Percentiles rank a stretch among this genome's conserved stretches.
Evolutionary conservation across 805 yeast species (phyloP).

Genomic region (Sugiyamaella lignohabitans): DNA sequence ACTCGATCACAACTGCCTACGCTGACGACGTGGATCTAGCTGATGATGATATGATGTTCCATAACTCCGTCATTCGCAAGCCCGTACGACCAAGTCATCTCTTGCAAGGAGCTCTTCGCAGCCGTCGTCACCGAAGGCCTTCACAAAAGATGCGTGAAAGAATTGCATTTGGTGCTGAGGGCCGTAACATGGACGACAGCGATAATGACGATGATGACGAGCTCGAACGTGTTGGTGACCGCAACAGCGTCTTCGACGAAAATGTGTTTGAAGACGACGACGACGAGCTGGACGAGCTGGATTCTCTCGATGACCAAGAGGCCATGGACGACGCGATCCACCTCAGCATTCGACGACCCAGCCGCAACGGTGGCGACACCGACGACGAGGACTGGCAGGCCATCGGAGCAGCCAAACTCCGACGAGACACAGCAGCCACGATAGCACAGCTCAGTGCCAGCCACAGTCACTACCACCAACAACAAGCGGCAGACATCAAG

Average conservation of each 20-base stretch:
- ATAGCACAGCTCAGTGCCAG: too few relatives aligned
- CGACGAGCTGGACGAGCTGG: constrained; percentile 6
- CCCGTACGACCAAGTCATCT: background rate
- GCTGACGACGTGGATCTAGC: constrained; percentile 30
- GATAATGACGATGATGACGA: constrained; percentile 30
- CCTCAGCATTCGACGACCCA: constrained; percentile 3
- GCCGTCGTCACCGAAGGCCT: constrained; percentile 3
- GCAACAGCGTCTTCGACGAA: constrained; percentile 25
- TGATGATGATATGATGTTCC: constrained; percentile 30
- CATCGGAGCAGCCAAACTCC: constrained; percentile 70
- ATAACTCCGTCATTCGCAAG: constrained; percentile 17
- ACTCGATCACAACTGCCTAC: constrained; percentile 16
- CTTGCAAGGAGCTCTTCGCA: background rate
- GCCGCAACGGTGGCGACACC: constrained; percentile 51
- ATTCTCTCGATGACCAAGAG: constrained; percentile 3
- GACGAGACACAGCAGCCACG: too few relatives aligned
- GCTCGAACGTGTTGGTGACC: constrained; percentile 33
- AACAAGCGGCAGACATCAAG: constrained; percentile 13
- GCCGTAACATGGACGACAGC: constrained; percentile 16
- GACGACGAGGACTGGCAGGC: constrained; percentile 98
- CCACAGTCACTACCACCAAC: background rate
- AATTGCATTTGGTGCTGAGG: constrained; percentile 10
- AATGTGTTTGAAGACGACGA: constrained; percentile 6
- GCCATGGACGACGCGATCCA: background rate
- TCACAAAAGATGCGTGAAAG: constrained; percentile 8